Evolutionary conservation across 2,329 filamentous ascomycete species (phyloP), one percentile per base, ranked within the genome.

Genomic region (Stagonosporopsis chrysanthemi): DNA sequence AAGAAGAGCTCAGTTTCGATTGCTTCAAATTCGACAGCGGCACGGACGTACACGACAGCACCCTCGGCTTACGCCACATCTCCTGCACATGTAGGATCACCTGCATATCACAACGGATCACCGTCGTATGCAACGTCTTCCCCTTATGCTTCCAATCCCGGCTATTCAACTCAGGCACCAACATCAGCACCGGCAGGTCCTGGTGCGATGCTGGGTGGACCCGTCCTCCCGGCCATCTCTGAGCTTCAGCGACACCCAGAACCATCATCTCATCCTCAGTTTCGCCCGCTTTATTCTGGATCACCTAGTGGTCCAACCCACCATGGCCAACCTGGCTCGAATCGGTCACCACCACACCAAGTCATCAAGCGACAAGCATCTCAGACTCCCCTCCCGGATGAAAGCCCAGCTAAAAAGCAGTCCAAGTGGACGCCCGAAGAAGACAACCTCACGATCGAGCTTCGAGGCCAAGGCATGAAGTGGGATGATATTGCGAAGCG

Each of bases 401-500:
- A 75, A 48, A 74, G 68, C 33, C 73, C 73, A 7, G 73, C 73
- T n/a, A 76, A 77, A 59, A 76, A 76, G 61, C 92, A 97, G 77
- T 96, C 91, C 73, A 98, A 98, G 78, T 98, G 95, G 95, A 96
- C 91, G 5, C 83, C 90, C 0, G 92, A 97, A 61, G 94, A 98
- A 76, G 92, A 98, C 77, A 87, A 90, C n/a, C 81, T 95, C 45
- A 97, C 97, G 68, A 97, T 97, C 69, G 91, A 96, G 75, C 85
- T 98, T 61, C 87, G 94, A 56, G 91, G 92, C 35, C 88, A 88
- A 67, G 91, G 91, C 8, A 97, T 97, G 92, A 98, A 98, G 75
- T 98, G 94, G 95, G 94, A 98, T 74, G 94, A 98, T 77, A 97
- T 98, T 69, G 96, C 92, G 61, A 96, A 94, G 80, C 86, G 89